Evolutionary conservation across 1,284 basidiomycete genomes (phyloP).

Genomic region (Apiotrichum porosum): DNA sequence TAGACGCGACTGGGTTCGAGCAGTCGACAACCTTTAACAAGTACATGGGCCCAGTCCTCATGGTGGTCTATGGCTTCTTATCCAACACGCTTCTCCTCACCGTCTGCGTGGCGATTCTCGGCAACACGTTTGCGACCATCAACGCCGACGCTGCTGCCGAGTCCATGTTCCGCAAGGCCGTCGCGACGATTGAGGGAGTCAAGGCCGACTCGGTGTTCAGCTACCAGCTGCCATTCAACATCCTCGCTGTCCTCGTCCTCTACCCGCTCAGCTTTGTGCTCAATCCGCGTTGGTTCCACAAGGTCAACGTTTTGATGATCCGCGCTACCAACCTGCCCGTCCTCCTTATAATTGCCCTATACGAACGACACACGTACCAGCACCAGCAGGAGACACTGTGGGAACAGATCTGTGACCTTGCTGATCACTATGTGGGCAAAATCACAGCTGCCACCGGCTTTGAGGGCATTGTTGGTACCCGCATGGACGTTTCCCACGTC

Average conservation of each 20-base stretch:
- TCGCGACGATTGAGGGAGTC: slow-evolving; percentile 76
- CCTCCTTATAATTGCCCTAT: slow-evolving; percentile 71
- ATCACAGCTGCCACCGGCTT: slow-evolving; percentile 71
- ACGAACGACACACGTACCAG: slow-evolving; percentile 66
- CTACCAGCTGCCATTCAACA: slow-evolving; percentile 85
- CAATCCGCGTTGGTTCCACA: slow-evolving; percentile 62
- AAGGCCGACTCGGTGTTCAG: slow-evolving; percentile 75
- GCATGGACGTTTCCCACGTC: slow-evolving; percentile 68
- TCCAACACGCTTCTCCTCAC: slow-evolving; percentile 64
- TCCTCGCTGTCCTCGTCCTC: slow-evolving; percentile 74
- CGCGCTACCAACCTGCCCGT: slow-evolving; percentile 80
- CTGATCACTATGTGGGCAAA: slow-evolving; percentile 61
- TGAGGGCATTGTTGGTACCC: slow-evolving; percentile 66
- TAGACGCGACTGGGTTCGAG: slow-evolving; percentile 74
- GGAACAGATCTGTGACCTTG: slow-evolving; percentile 62
- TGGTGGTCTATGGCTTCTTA: slow-evolving; percentile 75
- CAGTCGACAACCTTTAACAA: slow-evolving; percentile 64
- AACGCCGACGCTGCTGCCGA: slow-evolving; percentile 88
- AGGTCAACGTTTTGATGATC: slow-evolving; percentile 51
- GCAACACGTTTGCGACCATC: slow-evolving; percentile 87
- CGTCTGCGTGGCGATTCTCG: slow-evolving; percentile 65
- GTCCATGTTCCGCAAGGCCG: slow-evolving; percentile 89
- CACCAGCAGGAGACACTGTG: slow-evolving; percentile 58
- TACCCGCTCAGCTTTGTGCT: slow-evolving; percentile 75
- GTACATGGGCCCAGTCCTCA: slow-evolving; percentile 75